These are phyloP conservation scores for Syzygium jambos DNA, from an alignment of 345 rosid genomes.

Conservation along the genomic window DNA sequence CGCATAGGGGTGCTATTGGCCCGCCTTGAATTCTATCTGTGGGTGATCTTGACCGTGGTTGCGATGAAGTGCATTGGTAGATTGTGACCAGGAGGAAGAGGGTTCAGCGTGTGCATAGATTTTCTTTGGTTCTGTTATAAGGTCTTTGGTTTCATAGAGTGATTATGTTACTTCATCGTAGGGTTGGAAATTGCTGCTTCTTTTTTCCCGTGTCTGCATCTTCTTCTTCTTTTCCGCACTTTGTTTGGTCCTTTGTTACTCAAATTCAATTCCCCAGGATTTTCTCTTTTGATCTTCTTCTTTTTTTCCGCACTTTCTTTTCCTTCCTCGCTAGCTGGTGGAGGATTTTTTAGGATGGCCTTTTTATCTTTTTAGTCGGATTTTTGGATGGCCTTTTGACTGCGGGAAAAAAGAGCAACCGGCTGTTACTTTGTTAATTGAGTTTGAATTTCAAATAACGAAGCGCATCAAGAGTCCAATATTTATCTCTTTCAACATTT, in stretches of 20 bases:
- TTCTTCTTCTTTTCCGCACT: background rate
- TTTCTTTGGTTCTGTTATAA: too few relatives aligned
- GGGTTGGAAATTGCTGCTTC: background rate
- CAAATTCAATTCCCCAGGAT: background rate
- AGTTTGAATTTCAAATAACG: background rate
- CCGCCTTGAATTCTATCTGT: background rate
- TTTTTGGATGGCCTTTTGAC: too few relatives aligned
- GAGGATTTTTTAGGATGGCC: too few relatives aligned
- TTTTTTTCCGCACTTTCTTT: too few relatives aligned
- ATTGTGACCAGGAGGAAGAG: background rate
- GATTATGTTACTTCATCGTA: background rate
- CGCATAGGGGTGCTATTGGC: background rate
- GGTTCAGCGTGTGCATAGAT: too few relatives aligned
- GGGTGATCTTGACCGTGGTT: fast-evolving
- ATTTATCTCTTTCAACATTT: background rate
- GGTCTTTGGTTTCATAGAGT: too few relatives aligned
- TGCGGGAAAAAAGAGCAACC: too few relatives aligned
- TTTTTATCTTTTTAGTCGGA: too few relatives aligned
- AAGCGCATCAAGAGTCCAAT: background rate
- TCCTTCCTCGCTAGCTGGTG: too few relatives aligned
- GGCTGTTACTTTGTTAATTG: background rate
- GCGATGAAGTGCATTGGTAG: background rate
- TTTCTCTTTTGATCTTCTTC: background rate
- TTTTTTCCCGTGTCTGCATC: too few relatives aligned
- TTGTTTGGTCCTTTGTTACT: background rate